Evolutionary conservation across 257 asterid species (phyloP), one percentile per base, ranked within the genome.

Genomic region (Penstemon barbatus): DNA sequence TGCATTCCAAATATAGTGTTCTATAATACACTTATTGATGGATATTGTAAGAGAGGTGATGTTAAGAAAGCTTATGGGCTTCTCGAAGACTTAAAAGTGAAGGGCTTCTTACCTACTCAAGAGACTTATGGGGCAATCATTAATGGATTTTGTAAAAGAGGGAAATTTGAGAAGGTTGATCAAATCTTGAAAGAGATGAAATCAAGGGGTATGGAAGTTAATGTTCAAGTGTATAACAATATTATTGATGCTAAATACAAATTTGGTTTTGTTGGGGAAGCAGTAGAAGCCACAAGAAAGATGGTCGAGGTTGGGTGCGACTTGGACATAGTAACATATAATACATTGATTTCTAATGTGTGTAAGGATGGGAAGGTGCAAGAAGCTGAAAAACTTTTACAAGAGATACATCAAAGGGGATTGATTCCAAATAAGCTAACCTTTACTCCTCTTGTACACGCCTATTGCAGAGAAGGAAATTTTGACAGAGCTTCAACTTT

Each of bases 111-210:
- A 75, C 89, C 95, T 33, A 85, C 85, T 4, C 81, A 80, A 42
- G 86, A 87, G 81, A 90, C 99, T 37, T 93, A 90, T 69, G 95
- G 96, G 71, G 86, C 96, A 43, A 78, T 90, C 65, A 68, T 90
- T 64, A 77, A 83, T 65, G 96, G 95, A n/a, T 84, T 83, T 57
- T 90, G 96, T 76, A 88, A 72, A 75, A 64, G 57, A 63, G 89
- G 95, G 65, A 80, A 82, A 36, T 90, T 93, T 77, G 82, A 69
- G 78, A 70, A 76, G 71, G 80, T 85, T 62, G 85, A 84, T 62
- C 65, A 66, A 78, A 77, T 93, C 75, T 60, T 88, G 61, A 68
- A 78, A 59, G 96, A 90, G 77, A 88, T 93, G 97, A 79, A 72
- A 51, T 83, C 77, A 4, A 80, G 82, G 62, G 91, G 96, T 39